Percentiles rank a stretch among this genome's conserved stretches.
Conservation (phyloP, 176 grass and related monocot species). For the Triticum monococcum region DNA sequence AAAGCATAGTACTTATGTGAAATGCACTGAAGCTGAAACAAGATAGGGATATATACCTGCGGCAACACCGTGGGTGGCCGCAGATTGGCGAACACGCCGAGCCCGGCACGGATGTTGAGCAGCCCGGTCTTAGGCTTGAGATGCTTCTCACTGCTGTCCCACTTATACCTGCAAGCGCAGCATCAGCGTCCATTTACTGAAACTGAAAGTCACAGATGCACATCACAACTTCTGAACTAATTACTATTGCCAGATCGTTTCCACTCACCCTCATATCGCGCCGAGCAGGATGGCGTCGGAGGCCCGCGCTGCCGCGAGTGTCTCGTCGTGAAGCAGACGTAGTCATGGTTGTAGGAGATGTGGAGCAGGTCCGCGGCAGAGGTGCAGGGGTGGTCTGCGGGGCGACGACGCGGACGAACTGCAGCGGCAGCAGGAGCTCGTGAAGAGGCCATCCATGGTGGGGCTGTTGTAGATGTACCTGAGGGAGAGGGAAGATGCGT, state of each 20-base stretch:
- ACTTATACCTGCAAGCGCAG: constrained; percentile 63
- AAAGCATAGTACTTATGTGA: not conserved
- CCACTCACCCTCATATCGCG: constrained; percentile 75
- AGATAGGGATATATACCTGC: constrained; percentile 39
- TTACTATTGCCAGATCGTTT: not conserved
- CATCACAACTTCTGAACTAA: not conserved
- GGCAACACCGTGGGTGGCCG: constrained; percentile 77
- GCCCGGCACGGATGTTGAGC: constrained; percentile 71
- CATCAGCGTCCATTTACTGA: not conserved
- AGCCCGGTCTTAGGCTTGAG: constrained; percentile 91
- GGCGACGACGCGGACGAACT: too few relatives aligned
- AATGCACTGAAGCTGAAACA: not conserved
- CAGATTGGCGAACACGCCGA: constrained; percentile 81
- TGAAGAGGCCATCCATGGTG: too few relatives aligned
- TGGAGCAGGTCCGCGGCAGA: too few relatives aligned
- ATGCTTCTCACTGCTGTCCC: constrained; percentile 96
- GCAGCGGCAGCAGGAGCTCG: too few relatives aligned
- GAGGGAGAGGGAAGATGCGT: too few relatives aligned
- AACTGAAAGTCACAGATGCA: not conserved
- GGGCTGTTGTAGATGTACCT: too few relatives aligned
- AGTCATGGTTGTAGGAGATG: too few relatives aligned
- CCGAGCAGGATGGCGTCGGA: constrained; percentile 66
- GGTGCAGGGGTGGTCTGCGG: too few relatives aligned
- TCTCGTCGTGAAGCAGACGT: too few relatives aligned
- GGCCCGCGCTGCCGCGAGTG: too few relatives aligned